Base-by-base conservation (phyloP, 805 yeast species). In the Hanseniaspora hatyaiensis region DNA sequence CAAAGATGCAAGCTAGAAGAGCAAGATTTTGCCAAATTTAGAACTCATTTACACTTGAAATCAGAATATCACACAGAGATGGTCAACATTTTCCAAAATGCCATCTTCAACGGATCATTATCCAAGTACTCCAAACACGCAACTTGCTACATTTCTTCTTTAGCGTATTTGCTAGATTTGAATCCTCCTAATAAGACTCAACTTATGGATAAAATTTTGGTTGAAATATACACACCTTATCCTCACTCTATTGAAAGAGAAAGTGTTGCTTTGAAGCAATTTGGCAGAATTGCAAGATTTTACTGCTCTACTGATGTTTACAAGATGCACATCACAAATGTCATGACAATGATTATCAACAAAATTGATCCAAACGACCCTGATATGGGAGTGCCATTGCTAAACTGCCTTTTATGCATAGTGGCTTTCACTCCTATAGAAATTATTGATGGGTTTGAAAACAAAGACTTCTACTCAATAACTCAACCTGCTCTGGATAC, bases 331-430 rank as follows among this genome's bases (percentile, higher is more conserved):
- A 65, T 86, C 11, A 76, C 94, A 0, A 74, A 94, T 47, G 66
- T 92, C 13, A 59, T 88, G 33, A 74, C 78, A 23, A 69, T 85
- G 61, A 66, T 80, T 2, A 60, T 87, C 6, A 83, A 87, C 0
- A 95, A 92, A 26, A 77, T 92, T 24, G 97, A 92, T 59, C 75
- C 88, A 0, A 92, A 88, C 59, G 98, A 92, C 61, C 70, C 86
- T 41, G 70, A 69, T 12, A 75, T 88, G 58, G 80, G 95, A 0
- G 69, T 78, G 13, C 72, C 76, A 44, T 73, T 94, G 0, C 64
- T 88, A 34, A 74, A 78, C 50, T 71, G 82, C 16, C 72, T 92
- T 48, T 80, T 84, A 9, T 69, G 84, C 0, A 73, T 80, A 20
- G 79, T 86, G 0, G 68, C 81, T 6, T 80, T 78, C 49, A 74